phyloP scores from a whole-genome alignment of 306 rosid genomes.

The Quercus gilva region DNA sequence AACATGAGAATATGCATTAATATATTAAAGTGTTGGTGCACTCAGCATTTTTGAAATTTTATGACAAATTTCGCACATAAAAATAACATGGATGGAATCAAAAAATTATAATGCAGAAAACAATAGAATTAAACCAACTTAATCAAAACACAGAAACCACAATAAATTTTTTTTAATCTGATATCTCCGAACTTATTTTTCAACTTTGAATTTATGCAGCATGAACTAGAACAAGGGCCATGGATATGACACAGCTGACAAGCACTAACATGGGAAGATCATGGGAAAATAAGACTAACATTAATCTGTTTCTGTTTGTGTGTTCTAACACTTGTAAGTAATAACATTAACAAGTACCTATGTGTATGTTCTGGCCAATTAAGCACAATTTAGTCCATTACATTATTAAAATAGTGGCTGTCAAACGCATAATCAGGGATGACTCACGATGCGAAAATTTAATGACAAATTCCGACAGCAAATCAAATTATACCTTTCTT shows the following conservation, averaged over 20 bases:
- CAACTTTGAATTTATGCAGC: too few relatives aligned
- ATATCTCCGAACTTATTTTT: background rate
- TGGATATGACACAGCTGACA: background rate
- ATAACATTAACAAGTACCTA: background rate
- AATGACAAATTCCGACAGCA: too few relatives aligned
- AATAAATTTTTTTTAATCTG: background rate
- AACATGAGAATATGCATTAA: constrained; percentile 30
- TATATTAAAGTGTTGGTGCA: too few relatives aligned
- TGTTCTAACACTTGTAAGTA: too few relatives aligned
- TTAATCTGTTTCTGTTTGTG: background rate
- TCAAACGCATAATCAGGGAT: too few relatives aligned
- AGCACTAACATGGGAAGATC: background rate
- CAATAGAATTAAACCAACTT: background rate
- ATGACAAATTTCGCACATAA: too few relatives aligned
- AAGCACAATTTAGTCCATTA: background rate
- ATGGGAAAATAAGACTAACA: background rate
- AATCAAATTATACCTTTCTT: too few relatives aligned
- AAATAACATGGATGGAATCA: too few relatives aligned
- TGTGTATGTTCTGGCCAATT: background rate
- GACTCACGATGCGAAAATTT: too few relatives aligned
- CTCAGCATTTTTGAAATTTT: too few relatives aligned
- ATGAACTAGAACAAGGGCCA: too few relatives aligned
- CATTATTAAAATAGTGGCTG: background rate
- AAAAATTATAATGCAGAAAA: background rate
- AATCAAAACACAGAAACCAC: background rate